Evolutionary conservation across 768 basidiomycete genomes (phyloP), one percentile per base, ranked within the genome.

Genomic region (Cystofilobasidium ferigula): DNA sequence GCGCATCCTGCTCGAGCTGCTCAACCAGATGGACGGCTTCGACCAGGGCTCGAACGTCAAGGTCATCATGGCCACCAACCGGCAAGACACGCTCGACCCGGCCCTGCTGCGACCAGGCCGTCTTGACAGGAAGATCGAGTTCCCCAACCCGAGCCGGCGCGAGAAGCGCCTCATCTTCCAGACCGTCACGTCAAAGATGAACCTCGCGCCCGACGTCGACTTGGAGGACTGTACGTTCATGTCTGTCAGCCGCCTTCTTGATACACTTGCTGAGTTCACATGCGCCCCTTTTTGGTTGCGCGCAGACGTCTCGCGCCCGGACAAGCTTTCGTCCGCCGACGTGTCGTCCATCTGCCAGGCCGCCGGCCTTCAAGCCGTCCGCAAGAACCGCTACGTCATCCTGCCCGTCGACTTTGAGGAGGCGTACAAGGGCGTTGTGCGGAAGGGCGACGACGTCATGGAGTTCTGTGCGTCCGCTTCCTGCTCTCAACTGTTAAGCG

Each of bases 1-100:
- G 77, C 89, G 95, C 77, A 98, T 99, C 73, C 77, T 99, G 69
- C 84, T 99, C 16, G 95, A 99, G 77, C 79, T 99, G 63, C 81
- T 99, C 67, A 98, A 94, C 74, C 95, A 99, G 74, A 99, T 99
- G 95, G 95, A 99, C 72, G 95, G 95, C 69, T 99, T 99, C 77
- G 95, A 99, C 77, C 95, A 99, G 76, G 88, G 88, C 5, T 92
- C 90, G 75, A 98, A 93, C 72, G 95, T 99, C 74, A 98, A 99
- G 85, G 95, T 99, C 47, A 99, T 99, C 75, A 98, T 98, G 95
- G 95, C 95, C 32, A 99, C 95, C 48, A 99, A 99, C 78, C 88
- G 95, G 71, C 89, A 89, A 54, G 95, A 99, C 77, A 99, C 95
- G 7, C 82, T 99, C 35, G 95, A 99, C 77, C 95, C 95, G 66